These are phyloP conservation scores for Globisporangium rhizosaccharum DNA, from an alignment of 352 stramenopile species.

Conservation along the genomic window DNA sequence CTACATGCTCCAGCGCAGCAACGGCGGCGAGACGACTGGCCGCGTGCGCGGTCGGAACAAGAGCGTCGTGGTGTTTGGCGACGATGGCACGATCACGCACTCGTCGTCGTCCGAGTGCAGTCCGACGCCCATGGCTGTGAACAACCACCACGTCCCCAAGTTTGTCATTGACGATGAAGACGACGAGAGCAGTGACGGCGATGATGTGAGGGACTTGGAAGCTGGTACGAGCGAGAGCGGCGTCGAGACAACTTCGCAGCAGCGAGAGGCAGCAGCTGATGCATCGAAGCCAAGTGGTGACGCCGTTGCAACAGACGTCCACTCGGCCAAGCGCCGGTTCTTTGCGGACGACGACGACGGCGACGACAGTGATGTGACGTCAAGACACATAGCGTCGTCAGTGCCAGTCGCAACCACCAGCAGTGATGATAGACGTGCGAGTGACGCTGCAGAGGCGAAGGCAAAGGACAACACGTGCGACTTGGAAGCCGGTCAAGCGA, in stretches of 20 bases:
- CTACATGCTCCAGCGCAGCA: constrained; percentile 66
- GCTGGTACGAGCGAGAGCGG: not conserved
- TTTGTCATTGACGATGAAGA: constrained; percentile 80
- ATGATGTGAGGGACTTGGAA: constrained; percentile 13
- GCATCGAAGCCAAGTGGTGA: not conserved
- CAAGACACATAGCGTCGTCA: not conserved
- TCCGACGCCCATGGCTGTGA: constrained; percentile 44
- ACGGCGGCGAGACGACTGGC: constrained; percentile 38
- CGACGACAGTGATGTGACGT: not conserved
- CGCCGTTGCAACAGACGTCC: not conserved
- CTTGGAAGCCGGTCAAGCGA: not conserved
- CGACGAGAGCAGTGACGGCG: constrained; percentile 37
- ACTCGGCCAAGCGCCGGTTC: constrained; percentile 9
- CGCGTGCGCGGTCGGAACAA: constrained; percentile 27
- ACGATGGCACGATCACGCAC: constrained; percentile 29
- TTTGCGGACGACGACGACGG: constrained; percentile 9
- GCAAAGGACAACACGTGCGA: not conserved
- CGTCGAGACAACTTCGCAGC: not conserved
- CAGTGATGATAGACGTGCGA: not conserved
- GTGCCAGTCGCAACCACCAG: not conserved
- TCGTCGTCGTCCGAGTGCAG: constrained; percentile 42
- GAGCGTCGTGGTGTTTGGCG: constrained; percentile 33
- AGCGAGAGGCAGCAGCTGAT: not conserved
- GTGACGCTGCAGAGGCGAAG: not conserved
- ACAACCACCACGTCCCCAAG: constrained; percentile 46